Percentiles rank a stretch among this genome's conserved stretches.
Conservation (phyloP, 2,329 filamentous ascomycete genomes). For the Fusarium metavorans region DNA sequence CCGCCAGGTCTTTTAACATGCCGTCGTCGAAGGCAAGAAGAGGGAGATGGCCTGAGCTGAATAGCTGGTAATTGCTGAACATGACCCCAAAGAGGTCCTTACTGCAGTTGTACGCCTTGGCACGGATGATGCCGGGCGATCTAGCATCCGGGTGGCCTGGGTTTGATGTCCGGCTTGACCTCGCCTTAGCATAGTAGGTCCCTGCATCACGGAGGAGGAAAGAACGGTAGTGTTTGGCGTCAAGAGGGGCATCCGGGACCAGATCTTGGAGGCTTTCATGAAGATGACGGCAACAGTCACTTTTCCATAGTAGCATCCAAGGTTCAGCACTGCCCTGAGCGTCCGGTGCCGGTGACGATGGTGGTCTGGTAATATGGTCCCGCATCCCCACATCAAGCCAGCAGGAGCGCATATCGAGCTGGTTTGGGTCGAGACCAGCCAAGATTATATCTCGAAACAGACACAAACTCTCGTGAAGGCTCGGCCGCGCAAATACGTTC, state of each 20-base stretch:
- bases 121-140: not conserved
- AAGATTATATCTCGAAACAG: not conserved
- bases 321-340: not conserved
- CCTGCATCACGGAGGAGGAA: not conserved
- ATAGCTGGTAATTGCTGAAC: conserved; percentile 18
- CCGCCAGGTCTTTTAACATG: conserved; percentile 5
- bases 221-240: not conserved
- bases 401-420: conserved; percentile 9
- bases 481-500: not conserved
- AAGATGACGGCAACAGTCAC: not conserved
- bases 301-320: not conserved
- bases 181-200: not conserved
- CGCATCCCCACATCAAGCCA: conserved; percentile 11
- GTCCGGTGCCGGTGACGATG: not conserved
- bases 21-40: conserved; percentile 14
- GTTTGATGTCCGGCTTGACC: not conserved
- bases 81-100: not conserved
- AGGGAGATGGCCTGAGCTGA: not conserved
- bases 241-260: not conserved
- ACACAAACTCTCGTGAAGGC: not conserved
- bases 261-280: not conserved
- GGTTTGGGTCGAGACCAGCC: not conserved
- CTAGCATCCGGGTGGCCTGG: not conserved
- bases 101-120: not conserved
- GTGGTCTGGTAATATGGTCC: not conserved